A percentile compares a stretch with the other conserved stretches of the same genome.
These are phyloP conservation scores for Hirsutella minnesotensis DNA, from an alignment of 2,329 filamentous ascomycete species.

Conservation along the genomic window DNA sequence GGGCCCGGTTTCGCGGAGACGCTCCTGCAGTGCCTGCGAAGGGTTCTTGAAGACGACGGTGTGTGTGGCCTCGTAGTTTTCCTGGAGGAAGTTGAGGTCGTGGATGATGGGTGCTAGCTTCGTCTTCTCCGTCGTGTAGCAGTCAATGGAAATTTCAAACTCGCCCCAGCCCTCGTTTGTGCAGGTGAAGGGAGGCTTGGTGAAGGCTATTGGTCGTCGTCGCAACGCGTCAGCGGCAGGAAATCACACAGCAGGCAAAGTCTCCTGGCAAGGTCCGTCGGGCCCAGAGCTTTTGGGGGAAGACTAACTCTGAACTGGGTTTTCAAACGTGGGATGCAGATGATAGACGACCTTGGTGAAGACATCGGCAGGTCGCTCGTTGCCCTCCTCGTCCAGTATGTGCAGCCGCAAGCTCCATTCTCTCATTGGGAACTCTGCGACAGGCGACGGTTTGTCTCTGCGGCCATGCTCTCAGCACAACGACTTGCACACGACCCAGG, in stretches of 20 bases:
- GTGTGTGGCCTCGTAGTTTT: conserved; percentile 75
- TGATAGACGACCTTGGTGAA: conserved; percentile 92
- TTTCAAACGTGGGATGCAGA: conserved; percentile 86
- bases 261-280: background rate
- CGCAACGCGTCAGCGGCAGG: background rate
- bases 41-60: conserved; percentile 84
- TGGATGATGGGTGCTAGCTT: conserved; percentile 65
- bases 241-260: background rate
- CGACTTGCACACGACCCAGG: too few relatives aligned
- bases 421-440: conserved; percentile 86
- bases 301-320: conserved; percentile 68
- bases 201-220: conserved; percentile 47
- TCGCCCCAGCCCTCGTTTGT: conserved; percentile 96
- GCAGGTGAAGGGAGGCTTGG: conserved; percentile 77
- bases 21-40: conserved; percentile 68
- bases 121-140: conserved; percentile 76
- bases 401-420: conserved; percentile 82
- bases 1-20: conserved; percentile 73
- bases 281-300: conserved; percentile 5
- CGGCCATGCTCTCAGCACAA: conserved; percentile 3
- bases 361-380: conserved; percentile 68
- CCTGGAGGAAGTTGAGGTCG: conserved; percentile 81
- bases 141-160: conserved; percentile 85
- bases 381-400: conserved; percentile 74
- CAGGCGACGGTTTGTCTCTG: conserved; percentile 68